Conservation (phyloP, 83 land plant species). For the Larix sibirica region DNA sequence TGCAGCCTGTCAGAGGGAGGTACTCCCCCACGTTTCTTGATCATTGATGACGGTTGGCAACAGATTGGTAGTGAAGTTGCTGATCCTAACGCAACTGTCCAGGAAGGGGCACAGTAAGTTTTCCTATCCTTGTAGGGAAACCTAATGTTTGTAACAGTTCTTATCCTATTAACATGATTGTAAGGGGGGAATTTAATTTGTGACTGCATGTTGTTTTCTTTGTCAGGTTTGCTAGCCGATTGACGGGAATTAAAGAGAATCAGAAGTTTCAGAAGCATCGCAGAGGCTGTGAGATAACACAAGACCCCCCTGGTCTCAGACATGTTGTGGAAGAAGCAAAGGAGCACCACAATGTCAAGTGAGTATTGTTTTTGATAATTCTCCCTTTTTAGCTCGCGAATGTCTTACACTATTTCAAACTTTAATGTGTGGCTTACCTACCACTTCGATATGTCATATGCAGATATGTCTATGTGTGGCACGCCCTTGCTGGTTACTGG, state of each 20-base stretch:
- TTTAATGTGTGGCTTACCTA: neutral
- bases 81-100: constrained; percentile 39
- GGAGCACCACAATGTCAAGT: constrained; percentile 64
- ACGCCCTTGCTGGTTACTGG: constrained; percentile 92
- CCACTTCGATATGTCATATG: neutral
- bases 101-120: constrained; percentile 87
- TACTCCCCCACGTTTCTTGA: constrained; percentile 76
- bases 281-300: constrained; percentile 37
- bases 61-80: constrained; percentile 64
- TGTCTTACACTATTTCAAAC: too few species aligned
- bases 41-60: constrained; percentile 98
- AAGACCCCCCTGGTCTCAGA: constrained; percentile 61
- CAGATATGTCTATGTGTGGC: constrained; percentile 94
- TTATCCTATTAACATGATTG: neutral
- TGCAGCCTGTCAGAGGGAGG: constrained; percentile 81
- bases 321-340: constrained; percentile 75
- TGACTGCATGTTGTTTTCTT: neutral
- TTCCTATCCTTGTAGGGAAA: neutral
- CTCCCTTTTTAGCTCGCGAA: neutral
- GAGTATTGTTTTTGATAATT: constrained; percentile 13
- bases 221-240: constrained; percentile 80
- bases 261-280: constrained; percentile 64
- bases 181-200: neutral
- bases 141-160: neutral
- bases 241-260: constrained; percentile 89